Conservation (phyloP, 2,329 filamentous ascomycete species). For the Chaetomium sp. region DNA sequence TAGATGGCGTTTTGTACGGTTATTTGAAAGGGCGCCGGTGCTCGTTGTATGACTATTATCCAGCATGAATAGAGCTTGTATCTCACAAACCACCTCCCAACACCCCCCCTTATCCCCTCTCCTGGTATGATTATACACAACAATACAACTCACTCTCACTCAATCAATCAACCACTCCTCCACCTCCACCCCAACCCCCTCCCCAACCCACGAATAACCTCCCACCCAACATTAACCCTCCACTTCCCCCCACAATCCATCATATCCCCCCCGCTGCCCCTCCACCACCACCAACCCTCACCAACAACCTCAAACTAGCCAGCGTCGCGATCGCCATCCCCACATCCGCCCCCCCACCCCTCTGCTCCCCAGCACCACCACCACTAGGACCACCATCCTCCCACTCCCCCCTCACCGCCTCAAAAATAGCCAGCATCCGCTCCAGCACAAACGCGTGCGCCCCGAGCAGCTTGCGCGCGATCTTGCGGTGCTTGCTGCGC, state of each 20-base stretch:
- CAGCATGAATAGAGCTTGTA: conserved; percentile 13
- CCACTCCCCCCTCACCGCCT: conserved; percentile 64
- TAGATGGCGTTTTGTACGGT: conserved; percentile 21
- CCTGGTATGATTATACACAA: background rate
- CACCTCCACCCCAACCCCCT: conserved; percentile 74
- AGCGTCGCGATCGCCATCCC: conserved; percentile 71
- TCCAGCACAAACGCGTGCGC: conserved; percentile 78
- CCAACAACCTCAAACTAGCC: conserved; percentile 67
- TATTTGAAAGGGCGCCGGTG: conserved; percentile 1
- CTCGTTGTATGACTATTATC: conserved; percentile 18
- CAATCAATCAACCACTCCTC: conserved; percentile 75
- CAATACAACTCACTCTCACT: background rate
- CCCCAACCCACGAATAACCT: conserved; percentile 70
- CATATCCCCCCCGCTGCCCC: conserved; percentile 50
- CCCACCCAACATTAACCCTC: conserved; percentile 79
- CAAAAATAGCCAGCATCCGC: conserved; percentile 76
- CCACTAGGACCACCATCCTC: background rate
- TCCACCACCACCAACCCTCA: conserved; percentile 59
- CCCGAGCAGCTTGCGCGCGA: conserved; percentile 74
- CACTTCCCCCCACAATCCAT: conserved; percentile 72
- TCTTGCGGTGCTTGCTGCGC: conserved; percentile 65
- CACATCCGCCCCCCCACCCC: conserved; percentile 54
- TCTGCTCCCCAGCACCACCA: conserved; percentile 24
- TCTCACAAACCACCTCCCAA: background rate
- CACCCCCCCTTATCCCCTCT: background rate